phyloP scores from a whole-genome alignment of 371 early-diverging fungal species.

The Aphelidium insulamus region DNA sequence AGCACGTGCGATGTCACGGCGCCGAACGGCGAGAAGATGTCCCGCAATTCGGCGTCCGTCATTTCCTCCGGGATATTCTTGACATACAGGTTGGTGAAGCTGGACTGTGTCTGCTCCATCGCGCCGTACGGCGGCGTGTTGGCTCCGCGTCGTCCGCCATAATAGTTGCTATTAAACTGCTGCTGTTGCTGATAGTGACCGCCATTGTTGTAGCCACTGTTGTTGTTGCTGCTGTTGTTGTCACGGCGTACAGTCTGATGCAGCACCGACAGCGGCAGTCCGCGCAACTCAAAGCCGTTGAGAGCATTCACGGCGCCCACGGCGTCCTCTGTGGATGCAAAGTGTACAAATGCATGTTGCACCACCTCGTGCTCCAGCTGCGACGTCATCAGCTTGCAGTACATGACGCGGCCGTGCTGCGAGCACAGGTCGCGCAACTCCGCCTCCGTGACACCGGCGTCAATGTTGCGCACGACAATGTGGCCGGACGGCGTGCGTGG shows the following conservation, averaged over 20 bases:
- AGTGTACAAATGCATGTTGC: slow-evolving; percentile 98
- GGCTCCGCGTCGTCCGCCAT: slow-evolving; percentile 74
- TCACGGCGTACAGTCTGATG: too few relatives aligned
- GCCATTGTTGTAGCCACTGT: slow-evolving; percentile 44
- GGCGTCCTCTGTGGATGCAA: slow-evolving; percentile 85
- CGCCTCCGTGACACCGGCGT: slow-evolving; percentile 53
- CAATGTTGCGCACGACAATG: too few relatives aligned
- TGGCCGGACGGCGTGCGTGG: too few relatives aligned
- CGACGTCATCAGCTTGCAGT: slow-evolving; percentile 94
- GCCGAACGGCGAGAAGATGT: slow-evolving; percentile 71
- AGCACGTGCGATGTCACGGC: slow-evolving; percentile 59
- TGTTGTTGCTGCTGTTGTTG: too few relatives aligned
- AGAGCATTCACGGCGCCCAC: slow-evolving; percentile 89
- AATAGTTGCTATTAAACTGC: too few relatives aligned
- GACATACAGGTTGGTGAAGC: slow-evolving; percentile 96
- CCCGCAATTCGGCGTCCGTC: slow-evolving; percentile 54
- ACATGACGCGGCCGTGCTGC: slow-evolving; percentile 90
- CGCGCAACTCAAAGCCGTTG: slow-evolving; percentile 94
- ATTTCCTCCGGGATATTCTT: slow-evolving; percentile 84
- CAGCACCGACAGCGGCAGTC: too few relatives aligned
- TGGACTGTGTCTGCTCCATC: slow-evolving; percentile 68
- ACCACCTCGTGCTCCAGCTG: slow-evolving; percentile 70
- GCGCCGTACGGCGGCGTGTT: slow-evolving; percentile 81
- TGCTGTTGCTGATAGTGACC: slow-evolving; percentile 31
- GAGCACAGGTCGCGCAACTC: slow-evolving; percentile 57